Evolutionary conservation across 305 asterid species (phyloP).

Genomic region (Rubia peregrina): DNA sequence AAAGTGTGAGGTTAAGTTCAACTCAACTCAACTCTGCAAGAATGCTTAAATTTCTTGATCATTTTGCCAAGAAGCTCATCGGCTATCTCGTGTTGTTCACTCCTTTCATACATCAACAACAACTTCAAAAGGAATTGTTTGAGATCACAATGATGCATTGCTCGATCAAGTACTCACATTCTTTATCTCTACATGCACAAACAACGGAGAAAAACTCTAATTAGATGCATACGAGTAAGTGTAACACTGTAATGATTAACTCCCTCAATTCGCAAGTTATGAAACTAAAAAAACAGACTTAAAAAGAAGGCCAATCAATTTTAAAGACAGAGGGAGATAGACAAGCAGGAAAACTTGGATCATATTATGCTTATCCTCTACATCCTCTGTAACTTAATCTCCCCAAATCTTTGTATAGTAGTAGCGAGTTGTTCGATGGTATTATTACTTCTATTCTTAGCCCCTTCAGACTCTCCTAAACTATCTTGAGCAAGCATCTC

Average conservation of each 20-base stretch:
- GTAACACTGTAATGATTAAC: too few species aligned
- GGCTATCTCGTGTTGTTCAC: constrained; percentile 60
- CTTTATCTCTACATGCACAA: too few species aligned
- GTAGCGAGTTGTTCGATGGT: constrained; percentile 57
- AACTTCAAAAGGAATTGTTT: constrained; percentile 79
- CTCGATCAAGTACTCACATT: constrained; percentile 20
- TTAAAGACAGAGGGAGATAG: not conserved
- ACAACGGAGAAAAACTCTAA: too few species aligned
- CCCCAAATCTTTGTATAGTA: constrained; percentile 54
- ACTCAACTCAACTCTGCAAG: constrained; percentile 38
- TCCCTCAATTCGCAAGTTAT: too few species aligned
- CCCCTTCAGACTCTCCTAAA: constrained; percentile 61
- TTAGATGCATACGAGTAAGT: too few species aligned
- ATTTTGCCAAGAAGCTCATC: constrained; percentile 73
- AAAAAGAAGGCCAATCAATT: constrained; percentile 18
- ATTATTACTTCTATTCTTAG: constrained; percentile 55
- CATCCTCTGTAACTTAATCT: constrained; percentile 71
- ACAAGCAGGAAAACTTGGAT: not conserved
- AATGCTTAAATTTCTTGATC: constrained; percentile 74
- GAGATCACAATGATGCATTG: constrained; percentile 81
- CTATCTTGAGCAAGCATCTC: constrained; percentile 13
- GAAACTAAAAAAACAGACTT: not conserved
- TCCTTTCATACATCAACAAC: constrained; percentile 75
- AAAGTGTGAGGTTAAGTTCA: too few species aligned
- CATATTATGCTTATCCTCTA: constrained; percentile 49